These are phyloP conservation scores for Suillus paluster DNA, from an alignment of 768 basidiomycete species.

Conservation along the genomic window DNA sequence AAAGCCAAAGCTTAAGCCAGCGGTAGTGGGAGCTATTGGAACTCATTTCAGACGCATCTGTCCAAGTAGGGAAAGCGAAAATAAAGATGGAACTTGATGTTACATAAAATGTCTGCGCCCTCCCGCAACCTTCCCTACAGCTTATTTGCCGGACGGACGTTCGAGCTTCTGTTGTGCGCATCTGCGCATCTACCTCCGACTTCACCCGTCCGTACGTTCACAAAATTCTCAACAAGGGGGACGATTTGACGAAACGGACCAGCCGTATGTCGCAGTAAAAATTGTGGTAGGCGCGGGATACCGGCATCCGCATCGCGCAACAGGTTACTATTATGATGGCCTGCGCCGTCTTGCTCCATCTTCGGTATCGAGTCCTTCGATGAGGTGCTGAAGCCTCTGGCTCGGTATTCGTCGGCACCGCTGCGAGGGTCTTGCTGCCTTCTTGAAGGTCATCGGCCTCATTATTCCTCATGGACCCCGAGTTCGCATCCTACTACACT, in stretches of 20 bases:
- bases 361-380: slow-evolving; percentile 99
- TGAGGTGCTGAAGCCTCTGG: slow-evolving; percentile 85
- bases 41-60: not conserved
- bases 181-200: too few species aligned
- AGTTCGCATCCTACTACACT: slow-evolving; percentile 99
- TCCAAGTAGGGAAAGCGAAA: not conserved
- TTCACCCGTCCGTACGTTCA: slow-evolving; percentile 98
- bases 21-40: not conserved
- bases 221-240: slow-evolving; percentile 99
- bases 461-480: slow-evolving; percentile 99
- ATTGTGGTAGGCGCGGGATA: slow-evolving; percentile 99
- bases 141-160: too few species aligned
- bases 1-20: slow-evolving; percentile 36
- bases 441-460: slow-evolving; percentile 94
- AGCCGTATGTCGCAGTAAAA: slow-evolving; percentile 97
- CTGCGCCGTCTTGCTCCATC: slow-evolving; percentile 95
- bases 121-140: too few species aligned
- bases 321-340: slow-evolving; percentile 99
- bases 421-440: slow-evolving; percentile 78
- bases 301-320: slow-evolving; percentile 98
- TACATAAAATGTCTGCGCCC: too few species aligned
- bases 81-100: too few species aligned
- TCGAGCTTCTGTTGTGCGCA: too few species aligned
- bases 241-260: too few species aligned
- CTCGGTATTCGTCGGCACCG: slow-evolving; percentile 78